Evolutionary conservation across 441 rosid species (phyloP), one percentile per base, ranked within the genome.

Genomic region (Euphorbia celastroides): DNA sequence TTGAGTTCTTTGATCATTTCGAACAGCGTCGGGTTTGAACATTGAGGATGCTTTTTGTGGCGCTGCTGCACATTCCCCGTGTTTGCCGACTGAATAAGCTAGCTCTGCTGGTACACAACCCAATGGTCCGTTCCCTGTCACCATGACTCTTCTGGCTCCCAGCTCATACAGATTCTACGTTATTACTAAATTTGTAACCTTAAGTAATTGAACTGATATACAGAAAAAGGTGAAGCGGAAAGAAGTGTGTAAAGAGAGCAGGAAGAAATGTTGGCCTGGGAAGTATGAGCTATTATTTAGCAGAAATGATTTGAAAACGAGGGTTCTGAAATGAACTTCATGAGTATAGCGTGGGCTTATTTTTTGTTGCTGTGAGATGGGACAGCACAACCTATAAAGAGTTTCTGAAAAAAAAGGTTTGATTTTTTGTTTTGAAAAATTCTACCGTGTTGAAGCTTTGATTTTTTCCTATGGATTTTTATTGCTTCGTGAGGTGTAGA

Each of bases 41-140:
- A 89, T 74, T 10, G 77, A 17, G 2, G 91, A 78, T 0, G 94
- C 96, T 75, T 66, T 74, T 57, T 84, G 80, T 60, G 86, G 76
- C 27, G 81, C 88, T 0, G 63, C n/a, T 0, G 81, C 75, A 65
- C 94, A 89, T 32, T 77, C 70, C 0, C 91, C 89, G 11, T 72
- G 72, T 13, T 61, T 85, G 44, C 27, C 91, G 59, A 75, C 60
- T 54, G 1, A n/a, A n/a, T n/a, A n/a, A n/a, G 88, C 96, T 25
- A 84, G 65, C 64, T 84, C 97, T 0, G 90, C 83, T 0, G 92
- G 97, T 41, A 81, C 92, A 52, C 94, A 92, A 10, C 97, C 96
- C 70, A 92, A 9, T 14, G 96, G 91, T 17, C 96, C 94, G 0
- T 86, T 86, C 5, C 94, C 94, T 0, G 96, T 89, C 78, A 92